Conservation (phyloP, 148 eudicot genomes). For the Dianthus caryophyllus region DNA sequence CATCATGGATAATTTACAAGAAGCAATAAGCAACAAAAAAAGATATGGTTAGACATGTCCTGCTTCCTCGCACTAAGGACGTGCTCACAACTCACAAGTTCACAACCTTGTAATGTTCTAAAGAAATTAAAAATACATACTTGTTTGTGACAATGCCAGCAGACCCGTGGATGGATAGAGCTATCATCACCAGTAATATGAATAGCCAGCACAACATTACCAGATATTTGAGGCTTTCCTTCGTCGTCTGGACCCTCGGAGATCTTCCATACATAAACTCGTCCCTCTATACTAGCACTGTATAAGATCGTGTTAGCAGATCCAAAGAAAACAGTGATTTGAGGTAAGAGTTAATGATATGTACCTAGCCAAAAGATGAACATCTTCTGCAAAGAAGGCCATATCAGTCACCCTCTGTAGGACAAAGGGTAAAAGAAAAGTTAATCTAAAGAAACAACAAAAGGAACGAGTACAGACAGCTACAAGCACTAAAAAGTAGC, state of each 20-base stretch:
- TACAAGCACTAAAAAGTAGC: neutral
- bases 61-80: neutral
- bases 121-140: slow-evolving; percentile 38
- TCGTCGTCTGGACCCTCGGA: slow-evolving; percentile 88
- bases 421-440: slow-evolving; percentile 10
- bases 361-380: slow-evolving; percentile 97
- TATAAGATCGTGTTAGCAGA: slow-evolving; percentile 26
- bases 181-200: slow-evolving; percentile 74
- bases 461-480: neutral
- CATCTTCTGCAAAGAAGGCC: slow-evolving; percentile 99
- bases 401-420: slow-evolving; percentile 96
- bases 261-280: slow-evolving; percentile 88
- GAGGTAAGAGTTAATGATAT: slow-evolving; percentile 11
- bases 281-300: slow-evolving; percentile 97
- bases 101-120: neutral
- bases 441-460: neutral
- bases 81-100: neutral
- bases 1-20: neutral
- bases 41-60: neutral
- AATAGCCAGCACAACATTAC: slow-evolving; percentile 63
- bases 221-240: slow-evolving; percentile 85
- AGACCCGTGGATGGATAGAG: slow-evolving; percentile 87
- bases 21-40: neutral
- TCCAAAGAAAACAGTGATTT: neutral
- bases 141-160: slow-evolving; percentile 99